These are phyloP conservation scores for Striga hermonthica DNA, from an alignment of 305 asterid genomes.

Conservation along the genomic window DNA sequence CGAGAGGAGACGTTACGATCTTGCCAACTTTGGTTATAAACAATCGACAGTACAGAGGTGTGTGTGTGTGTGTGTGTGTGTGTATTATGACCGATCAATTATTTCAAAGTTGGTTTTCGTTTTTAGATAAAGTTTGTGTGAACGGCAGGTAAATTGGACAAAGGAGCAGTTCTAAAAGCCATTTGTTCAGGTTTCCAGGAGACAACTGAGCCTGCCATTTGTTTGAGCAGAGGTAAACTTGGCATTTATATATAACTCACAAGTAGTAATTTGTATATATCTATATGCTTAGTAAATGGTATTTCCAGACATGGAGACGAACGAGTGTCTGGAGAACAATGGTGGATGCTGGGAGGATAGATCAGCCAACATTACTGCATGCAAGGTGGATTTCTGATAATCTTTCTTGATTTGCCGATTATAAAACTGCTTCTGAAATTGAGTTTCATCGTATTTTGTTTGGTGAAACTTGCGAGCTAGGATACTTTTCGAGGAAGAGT, in stretches of 20 bases:
- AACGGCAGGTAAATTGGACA: slow-evolving; percentile 73
- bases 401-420: background rate
- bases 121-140: no score
- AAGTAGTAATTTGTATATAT: no score
- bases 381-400: slow-evolving; percentile 47
- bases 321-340: slow-evolving; percentile 69
- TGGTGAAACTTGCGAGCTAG: slow-evolving; percentile 32
- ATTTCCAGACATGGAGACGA: slow-evolving; percentile 65
- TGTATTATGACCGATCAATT: background rate
- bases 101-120: background rate
- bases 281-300: no score
- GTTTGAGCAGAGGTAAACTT: slow-evolving; percentile 62
- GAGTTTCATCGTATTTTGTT: background rate
- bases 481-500: slow-evolving; percentile 90
- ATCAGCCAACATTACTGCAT: slow-evolving; percentile 61
- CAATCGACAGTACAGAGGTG: slow-evolving; percentile 92
- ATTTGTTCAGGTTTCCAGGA: slow-evolving; percentile 92
- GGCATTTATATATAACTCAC: background rate
- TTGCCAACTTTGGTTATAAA: slow-evolving; percentile 88
- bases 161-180: slow-evolving; percentile 88
- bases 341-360: slow-evolving; percentile 91
- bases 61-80: background rate
- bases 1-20: slow-evolving; percentile 89
- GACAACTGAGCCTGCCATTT: slow-evolving; percentile 91
- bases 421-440: background rate